A percentile compares a stretch with the other conserved stretches of the same genome.
Evolutionary conservation across 768 basidiomycete genomes (phyloP).

Genomic region (Lentinula sp.): DNA sequence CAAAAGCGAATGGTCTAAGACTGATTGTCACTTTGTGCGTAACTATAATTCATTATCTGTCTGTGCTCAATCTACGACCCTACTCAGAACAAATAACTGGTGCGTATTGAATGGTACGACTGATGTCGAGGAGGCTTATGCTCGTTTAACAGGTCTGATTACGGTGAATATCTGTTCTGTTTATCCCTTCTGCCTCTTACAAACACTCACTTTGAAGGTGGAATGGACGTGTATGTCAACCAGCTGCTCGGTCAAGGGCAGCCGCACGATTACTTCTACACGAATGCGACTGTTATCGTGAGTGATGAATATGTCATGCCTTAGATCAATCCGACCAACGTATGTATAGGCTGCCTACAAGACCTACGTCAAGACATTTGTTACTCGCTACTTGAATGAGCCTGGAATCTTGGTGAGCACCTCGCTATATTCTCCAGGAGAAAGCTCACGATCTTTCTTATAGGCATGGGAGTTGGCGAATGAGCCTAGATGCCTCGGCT

Average conservation of each 20-base stretch:
- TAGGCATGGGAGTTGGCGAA: conserved; percentile 29
- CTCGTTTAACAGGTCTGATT: conserved; percentile 4
- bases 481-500: conserved; percentile 41
- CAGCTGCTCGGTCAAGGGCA: conserved; percentile 38
- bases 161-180: neutral
- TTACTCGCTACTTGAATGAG: conserved; percentile 48
- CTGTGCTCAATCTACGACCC: neutral
- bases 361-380: conserved; percentile 44
- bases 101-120: conserved; percentile 4
- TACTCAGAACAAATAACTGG: conserved; percentile 54
- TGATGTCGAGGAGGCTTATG: neutral
- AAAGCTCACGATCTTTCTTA: neutral
- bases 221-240: conserved; percentile 63
- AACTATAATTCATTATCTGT: neutral
- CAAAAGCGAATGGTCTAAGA: conserved; percentile 54
- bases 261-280: conserved; percentile 58
- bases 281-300: conserved; percentile 43
- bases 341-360: conserved; percentile 35
- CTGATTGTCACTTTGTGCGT: conserved; percentile 54
- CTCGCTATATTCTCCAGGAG: conserved; percentile 8
- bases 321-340: neutral
- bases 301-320: conserved; percentile 6
- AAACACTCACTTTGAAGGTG: conserved; percentile 25
- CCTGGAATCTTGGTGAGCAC: conserved; percentile 49
- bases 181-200: neutral